Conservation (phyloP, 768 basidiomycete species). For the Trametes cinnabarina region DNA sequence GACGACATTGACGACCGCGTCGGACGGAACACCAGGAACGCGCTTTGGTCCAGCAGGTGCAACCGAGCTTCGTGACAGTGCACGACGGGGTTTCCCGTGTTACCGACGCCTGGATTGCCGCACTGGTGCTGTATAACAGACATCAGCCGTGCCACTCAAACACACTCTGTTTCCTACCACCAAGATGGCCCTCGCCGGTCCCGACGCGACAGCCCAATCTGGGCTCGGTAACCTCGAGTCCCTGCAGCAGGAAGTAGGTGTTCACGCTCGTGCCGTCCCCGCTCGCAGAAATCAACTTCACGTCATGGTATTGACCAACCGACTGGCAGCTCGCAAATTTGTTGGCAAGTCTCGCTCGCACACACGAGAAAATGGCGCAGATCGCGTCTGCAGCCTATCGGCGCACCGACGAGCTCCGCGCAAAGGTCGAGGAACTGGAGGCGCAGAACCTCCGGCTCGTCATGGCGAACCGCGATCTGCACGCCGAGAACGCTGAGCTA, state of each 20-base stretch:
- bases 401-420: constrained; percentile 22
- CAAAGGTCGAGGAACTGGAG: constrained; percentile 41
- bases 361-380: constrained; percentile 33
- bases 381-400: constrained; percentile 26
- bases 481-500: constrained; percentile 36
- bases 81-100: neutral
- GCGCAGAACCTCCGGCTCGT: constrained; percentile 26
- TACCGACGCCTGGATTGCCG: neutral
- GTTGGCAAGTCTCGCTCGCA: neutral
- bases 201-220: neutral
- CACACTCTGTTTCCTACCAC: neutral
- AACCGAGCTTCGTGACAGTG: no score
- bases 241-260: neutral
- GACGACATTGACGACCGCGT: no score
- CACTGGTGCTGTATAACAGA: no score
- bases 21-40: no score
- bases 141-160: no score
- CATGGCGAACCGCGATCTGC: constrained; percentile 30
- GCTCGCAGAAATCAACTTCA: neutral
- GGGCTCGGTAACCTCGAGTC: neutral
- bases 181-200: neutral
- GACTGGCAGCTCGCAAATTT: constrained; percentile 3
- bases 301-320: neutral
- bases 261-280: neutral
- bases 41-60: no score